Base-by-base conservation (phyloP, 768 basidiomycete genomes). In the Mycena maculata region DNA sequence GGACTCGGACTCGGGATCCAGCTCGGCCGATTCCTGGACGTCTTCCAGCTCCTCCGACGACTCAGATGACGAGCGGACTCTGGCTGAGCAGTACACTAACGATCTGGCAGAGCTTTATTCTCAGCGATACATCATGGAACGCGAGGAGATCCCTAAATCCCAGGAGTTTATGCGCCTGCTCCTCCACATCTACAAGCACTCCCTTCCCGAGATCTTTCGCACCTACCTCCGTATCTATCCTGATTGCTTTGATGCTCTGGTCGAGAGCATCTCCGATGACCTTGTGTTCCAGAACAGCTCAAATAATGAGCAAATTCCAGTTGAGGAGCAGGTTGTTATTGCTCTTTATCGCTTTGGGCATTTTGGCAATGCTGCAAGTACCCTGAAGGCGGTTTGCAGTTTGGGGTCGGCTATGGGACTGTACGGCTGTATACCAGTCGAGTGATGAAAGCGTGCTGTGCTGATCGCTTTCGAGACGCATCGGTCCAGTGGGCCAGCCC, bases 271-370 rank as follows among this genome's bases (percentile, higher is more conserved):
- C 41, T 11, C 39, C 18, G 41, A 67, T 39, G 65, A 80, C 53
- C 63, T 63, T 4, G 60, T 77, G 31, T 79, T 80, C 54, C 12
- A 41, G 7, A 80, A 76, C 61, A 57, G 75, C 47, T 77, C 77
- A 11, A 56, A 64, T 20, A 68, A 67, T 22, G 20, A 39, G 3
- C 79, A 80, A 61, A 47, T 72, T 1, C 69, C 76, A n/a, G 65
- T 79, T 15, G 73, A 73, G 13, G 6, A 53, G 8, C 81, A 84
- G 57, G 63, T 84, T n/a, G 80, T 79, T 1, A 77, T 84, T 42
- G 58, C 39, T 13, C 56, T 54, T 4, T 54, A 54, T 39, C 53
- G 53, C 16, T 54, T 54, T 25, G 53, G 53, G 1, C 53, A 54
- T 25, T 38, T 23, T 18, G 53, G 53, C 4, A 54, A 54, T 54